Evolutionary conservation across 768 basidiomycete genomes (phyloP).

Genomic region (Postia placenta): DNA sequence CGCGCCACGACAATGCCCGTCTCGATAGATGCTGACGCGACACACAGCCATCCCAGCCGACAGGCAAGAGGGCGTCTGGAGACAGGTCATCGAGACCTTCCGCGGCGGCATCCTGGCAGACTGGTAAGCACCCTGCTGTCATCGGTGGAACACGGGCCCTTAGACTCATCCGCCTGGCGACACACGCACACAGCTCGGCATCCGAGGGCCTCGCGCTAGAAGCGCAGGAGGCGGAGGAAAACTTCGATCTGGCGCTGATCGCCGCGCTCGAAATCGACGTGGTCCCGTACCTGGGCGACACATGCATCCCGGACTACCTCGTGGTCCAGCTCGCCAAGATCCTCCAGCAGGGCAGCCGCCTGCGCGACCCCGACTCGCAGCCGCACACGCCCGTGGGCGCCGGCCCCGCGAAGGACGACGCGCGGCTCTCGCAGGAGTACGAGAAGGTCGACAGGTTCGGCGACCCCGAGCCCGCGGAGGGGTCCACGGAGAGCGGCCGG

Average conservation of each 20-base stretch:
- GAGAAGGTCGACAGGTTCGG: conserved; percentile 21
- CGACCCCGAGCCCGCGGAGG: conserved; percentile 36
- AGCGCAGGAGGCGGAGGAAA: conserved; percentile 72
- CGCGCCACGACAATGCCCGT: no score
- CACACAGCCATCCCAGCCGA: conserved; percentile 46
- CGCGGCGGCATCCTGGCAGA: conserved; percentile 78
- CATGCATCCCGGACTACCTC: conserved; percentile 64
- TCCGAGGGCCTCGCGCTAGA: conserved; percentile 54
- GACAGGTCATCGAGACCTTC: conserved; percentile 76
- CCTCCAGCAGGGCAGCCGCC: conserved; percentile 63
- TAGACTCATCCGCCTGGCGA: no score
- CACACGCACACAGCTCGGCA: conserved; percentile 53
- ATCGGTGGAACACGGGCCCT: no score
- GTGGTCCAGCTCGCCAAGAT: conserved; percentile 63
- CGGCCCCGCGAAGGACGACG: neutral
- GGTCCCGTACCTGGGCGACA: conserved; percentile 66
- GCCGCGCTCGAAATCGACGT: conserved; percentile 75
- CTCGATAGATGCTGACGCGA: no score
- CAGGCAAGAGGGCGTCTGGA: conserved; percentile 79
- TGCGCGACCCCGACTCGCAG: conserved; percentile 34
- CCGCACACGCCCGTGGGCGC: neutral
- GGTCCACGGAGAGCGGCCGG: conserved; percentile 53
- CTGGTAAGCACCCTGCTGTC: conserved; percentile 49
- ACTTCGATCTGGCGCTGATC: conserved; percentile 79
- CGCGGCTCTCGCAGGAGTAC: conserved; percentile 8